Conservation (phyloP, 1,284 basidiomycete species). For the Neotropicomus parvogracilis region DNA sequence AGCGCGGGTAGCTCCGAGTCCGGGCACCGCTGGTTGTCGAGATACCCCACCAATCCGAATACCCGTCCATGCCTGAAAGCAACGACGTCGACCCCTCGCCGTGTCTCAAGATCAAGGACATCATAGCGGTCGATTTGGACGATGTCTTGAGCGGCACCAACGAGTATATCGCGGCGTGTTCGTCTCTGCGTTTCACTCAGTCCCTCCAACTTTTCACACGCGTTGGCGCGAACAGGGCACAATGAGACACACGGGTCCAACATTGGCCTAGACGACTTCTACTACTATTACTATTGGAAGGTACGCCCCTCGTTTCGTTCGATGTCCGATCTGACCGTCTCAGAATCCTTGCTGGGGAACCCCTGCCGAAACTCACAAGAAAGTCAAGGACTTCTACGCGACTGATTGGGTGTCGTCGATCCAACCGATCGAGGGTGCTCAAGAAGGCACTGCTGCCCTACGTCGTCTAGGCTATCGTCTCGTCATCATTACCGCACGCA, state of each 20-base stretch:
- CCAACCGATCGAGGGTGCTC: conserved; percentile 61
- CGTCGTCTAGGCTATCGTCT: conserved; percentile 63
- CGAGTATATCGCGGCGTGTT: conserved; percentile 60
- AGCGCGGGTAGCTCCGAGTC: conserved; percentile 1
- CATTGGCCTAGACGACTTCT: conserved; percentile 52
- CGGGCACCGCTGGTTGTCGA: not conserved
- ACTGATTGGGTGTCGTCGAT: conserved; percentile 51
- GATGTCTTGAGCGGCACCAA: conserved; percentile 77
- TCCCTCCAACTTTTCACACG: not conserved
- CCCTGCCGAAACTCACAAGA: conserved; percentile 53
- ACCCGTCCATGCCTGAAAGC: conserved; percentile 7
- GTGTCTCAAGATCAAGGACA: conserved; percentile 33
- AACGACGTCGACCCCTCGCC: not conserved
- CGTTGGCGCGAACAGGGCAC: conserved; percentile 51
- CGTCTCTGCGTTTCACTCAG: conserved; percentile 26
- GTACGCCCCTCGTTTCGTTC: conserved; percentile 43
- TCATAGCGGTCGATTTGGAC: conserved; percentile 74
- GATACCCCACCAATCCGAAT: conserved; percentile 14
- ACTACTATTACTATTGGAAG: conserved; percentile 38
- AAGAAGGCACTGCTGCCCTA: conserved; percentile 54
- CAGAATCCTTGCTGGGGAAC: conserved; percentile 74
- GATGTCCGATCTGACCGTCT: conserved; percentile 45
- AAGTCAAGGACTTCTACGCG: conserved; percentile 60
- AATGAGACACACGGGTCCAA: conserved; percentile 59
- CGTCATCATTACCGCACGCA: conserved; percentile 74